Evolutionary conservation across 164 flowering plant species (phyloP), one percentile per base, ranked within the genome.

Genomic region (Kingdonia uniflora): DNA sequence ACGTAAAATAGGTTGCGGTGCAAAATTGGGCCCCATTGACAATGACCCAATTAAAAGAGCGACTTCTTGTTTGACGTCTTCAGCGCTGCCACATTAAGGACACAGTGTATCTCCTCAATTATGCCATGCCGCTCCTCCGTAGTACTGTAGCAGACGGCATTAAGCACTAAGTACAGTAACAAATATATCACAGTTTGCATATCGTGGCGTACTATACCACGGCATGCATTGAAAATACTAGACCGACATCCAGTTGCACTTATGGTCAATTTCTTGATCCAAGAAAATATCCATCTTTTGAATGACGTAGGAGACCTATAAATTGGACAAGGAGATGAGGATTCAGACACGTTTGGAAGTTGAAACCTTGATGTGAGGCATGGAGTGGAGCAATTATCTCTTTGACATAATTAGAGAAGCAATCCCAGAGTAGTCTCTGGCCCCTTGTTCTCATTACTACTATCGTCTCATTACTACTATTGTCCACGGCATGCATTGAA

Each of bases 361-460:
- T 81, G 92, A 70, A 82, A 94, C 60, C 85, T 75, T 22, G 99
- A 94, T 50, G 99, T 94, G 57, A 94, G 68, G 71, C 99, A 94
- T 42, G 99, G 99, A 11, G 99, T 42, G 99, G 99, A 11, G 99
- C 97, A 56, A 94, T 89, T 46, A 89, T 89, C 74, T 94, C 99
- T 71, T 89, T 94, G 35, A 94, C 78, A 76, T 94, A 94, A 65
- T 76, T 80, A 51, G 99, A 94, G 58, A 94, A 94, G 14, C 99
- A 82, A 52, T 73, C 85, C 99, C 99, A 94, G 60, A 94, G n/a
- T n/a, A n/a, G 65, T 66, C 69, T 76, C 70, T 76, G 92, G 55
- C 97, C 99, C 72, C 97, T 82, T 23, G 6, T 29, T 29, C 35
- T 29, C 35, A 29, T 3, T 29, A 8, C 35, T 29, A 8, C 35